A percentile compares a stretch with the other conserved stretches of the same genome.
Evolutionary conservation across 805 yeast genomes (phyloP).

Genomic region (Candida sphagnicola): DNA sequence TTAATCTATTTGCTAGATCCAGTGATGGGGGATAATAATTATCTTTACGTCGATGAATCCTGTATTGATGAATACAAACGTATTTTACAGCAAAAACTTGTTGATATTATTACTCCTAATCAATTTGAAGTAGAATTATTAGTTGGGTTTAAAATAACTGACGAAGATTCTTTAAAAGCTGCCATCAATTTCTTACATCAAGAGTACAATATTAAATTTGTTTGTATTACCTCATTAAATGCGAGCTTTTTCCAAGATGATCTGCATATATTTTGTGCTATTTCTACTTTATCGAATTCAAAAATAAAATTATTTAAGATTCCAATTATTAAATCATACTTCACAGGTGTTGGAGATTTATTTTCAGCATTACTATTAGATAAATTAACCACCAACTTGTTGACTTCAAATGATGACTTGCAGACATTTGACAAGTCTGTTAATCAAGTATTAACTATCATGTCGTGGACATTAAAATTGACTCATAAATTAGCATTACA

Average conservation of each 20-base stretch:
- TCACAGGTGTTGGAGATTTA: conserved; percentile 93
- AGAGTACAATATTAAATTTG: conserved; percentile 47
- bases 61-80: conserved; percentile 32
- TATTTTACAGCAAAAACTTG: conserved; percentile 52
- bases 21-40: conserved; percentile 78
- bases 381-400: conserved; percentile 38
- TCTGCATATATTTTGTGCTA: conserved; percentile 24
- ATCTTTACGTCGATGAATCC: conserved; percentile 54
- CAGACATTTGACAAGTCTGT: conserved; percentile 33
- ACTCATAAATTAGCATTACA: conserved; percentile 40
- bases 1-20: conserved; percentile 66
- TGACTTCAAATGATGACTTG: conserved; percentile 5
- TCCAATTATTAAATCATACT: conserved; percentile 70
- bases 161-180: conserved; percentile 30
- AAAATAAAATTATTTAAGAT: conserved; percentile 41
- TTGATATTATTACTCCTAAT: conserved; percentile 84
- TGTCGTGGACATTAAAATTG: conserved; percentile 46
- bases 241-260: conserved; percentile 10
- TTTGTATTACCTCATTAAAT: conserved; percentile 63
- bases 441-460: conserved; percentile 52
- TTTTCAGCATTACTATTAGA: conserved; percentile 78
- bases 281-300: conserved; percentile 9
- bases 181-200: conserved; percentile 51
- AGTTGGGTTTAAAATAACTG: conserved; percentile 45
- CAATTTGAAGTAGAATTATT: conserved; percentile 83